A percentile compares a stretch with the other conserved stretches of the same genome.
Conservation (phyloP, 306 rosid species). For the Begonia fuchsioides region DNA sequence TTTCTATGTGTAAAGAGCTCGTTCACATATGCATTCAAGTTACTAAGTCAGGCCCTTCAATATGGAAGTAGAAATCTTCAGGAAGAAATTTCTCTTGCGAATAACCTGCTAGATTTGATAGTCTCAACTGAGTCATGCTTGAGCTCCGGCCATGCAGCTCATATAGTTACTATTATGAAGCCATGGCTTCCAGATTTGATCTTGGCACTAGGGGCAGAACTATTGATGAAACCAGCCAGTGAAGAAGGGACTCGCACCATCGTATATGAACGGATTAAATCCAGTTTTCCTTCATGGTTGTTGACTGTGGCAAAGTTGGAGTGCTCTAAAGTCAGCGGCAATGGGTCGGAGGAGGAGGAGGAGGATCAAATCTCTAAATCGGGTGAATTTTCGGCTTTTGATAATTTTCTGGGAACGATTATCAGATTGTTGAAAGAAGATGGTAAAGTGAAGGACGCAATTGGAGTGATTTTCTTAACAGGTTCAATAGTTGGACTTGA, state of each 20-base stretch:
- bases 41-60: constrained; percentile 31
- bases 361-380: constrained; percentile 24
- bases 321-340: constrained; percentile 23
- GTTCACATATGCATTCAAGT: constrained; percentile 65
- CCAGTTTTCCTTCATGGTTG: constrained; percentile 49
- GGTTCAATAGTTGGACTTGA: constrained; percentile 46
- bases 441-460: constrained; percentile 30
- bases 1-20: constrained; percentile 51
- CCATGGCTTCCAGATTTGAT: constrained; percentile 85
- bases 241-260: constrained; percentile 16
- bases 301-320: constrained; percentile 40
- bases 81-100: constrained; percentile 43
- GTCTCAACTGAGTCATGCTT: constrained; percentile 35
- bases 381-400: constrained; percentile 31
- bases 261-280: constrained; percentile 25
- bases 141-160: constrained; percentile 49
- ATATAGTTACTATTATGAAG: constrained; percentile 48
- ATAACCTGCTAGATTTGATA: constrained; percentile 51
- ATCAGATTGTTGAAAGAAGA: constrained; percentile 37
- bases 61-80: constrained; percentile 29
- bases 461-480: constrained; percentile 48
- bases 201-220: constrained; percentile 50
- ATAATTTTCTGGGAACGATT: constrained; percentile 34
- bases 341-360: constrained; percentile 18
- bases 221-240: constrained; percentile 18